Evolutionary conservation across 192 early-diverging fungal species (phyloP).

Genomic region (Chytriomyces sp.): DNA sequence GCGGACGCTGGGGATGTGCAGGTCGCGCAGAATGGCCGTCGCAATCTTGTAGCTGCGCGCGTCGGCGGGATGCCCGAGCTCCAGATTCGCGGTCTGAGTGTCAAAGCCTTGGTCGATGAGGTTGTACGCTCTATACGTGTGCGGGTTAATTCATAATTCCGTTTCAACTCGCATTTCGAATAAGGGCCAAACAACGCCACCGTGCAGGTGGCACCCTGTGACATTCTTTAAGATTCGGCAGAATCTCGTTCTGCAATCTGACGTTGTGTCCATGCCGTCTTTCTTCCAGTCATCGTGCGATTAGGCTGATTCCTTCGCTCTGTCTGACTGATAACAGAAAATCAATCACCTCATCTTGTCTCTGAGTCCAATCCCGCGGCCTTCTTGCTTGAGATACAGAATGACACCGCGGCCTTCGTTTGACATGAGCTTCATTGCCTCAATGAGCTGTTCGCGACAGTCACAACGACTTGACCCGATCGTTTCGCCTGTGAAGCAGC

Average conservation of each 20-base stretch:
- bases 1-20: slow-evolving; percentile 71
- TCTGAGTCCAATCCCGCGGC: slow-evolving; percentile 89
- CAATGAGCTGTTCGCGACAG: slow-evolving; percentile 53
- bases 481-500: slow-evolving; percentile 97
- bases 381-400: slow-evolving; percentile 95
- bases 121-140: slow-evolving; percentile 94
- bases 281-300: too few relatives aligned
- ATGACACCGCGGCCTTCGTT: slow-evolving; percentile 86
- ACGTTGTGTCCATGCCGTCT: too few relatives aligned
- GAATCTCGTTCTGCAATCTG: too few relatives aligned
- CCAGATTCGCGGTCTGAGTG: slow-evolving; percentile 87
- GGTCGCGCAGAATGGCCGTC: slow-evolving; percentile 81
- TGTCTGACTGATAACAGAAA: too few relatives aligned
- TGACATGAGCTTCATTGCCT: slow-evolving; percentile 59
- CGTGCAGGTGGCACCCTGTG: too few relatives aligned
- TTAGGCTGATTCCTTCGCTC: too few relatives aligned
- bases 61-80: slow-evolving; percentile 89
- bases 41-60: slow-evolving; percentile 93
- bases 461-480: slow-evolving; percentile 89
- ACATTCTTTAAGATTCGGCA: too few relatives aligned
- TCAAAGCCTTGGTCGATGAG: slow-evolving; percentile 95
- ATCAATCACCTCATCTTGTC: slow-evolving; percentile 93
- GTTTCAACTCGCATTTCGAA: too few relatives aligned
- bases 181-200: too few relatives aligned
- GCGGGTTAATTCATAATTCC: too few relatives aligned